Percentiles rank a stretch among this genome's conserved stretches.
These are phyloP conservation scores for Aspergillus sp. DNA, from an alignment of 2,329 filamentous ascomycete species.

Conservation along the genomic window DNA sequence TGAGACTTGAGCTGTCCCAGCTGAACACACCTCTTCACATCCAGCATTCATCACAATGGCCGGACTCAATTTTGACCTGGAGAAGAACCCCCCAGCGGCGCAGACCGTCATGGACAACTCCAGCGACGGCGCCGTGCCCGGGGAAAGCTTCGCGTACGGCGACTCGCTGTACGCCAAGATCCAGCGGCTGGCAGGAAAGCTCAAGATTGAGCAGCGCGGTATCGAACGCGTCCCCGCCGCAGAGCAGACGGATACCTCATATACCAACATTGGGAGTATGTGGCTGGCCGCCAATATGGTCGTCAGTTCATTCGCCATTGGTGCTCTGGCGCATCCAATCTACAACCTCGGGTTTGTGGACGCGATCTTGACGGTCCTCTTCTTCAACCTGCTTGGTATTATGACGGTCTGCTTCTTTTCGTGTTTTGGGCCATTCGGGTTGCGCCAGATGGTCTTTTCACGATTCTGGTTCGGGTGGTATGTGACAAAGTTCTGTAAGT, in stretches of 20 bases:
- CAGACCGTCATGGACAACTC: conserved; percentile 37
- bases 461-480: conserved; percentile 77
- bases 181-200: conserved; percentile 66
- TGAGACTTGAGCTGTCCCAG: not conserved
- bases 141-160: conserved; percentile 63
- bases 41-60: conserved; percentile 21
- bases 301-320: conserved; percentile 76
- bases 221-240: conserved; percentile 75
- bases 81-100: conserved; percentile 38
- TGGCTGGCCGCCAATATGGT: conserved; percentile 82
- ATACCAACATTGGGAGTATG: conserved; percentile 72
- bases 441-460: conserved; percentile 80
- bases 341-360: conserved; percentile 76
- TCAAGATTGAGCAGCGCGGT: conserved; percentile 73
- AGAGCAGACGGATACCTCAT: conserved; percentile 68
- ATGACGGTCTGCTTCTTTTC: conserved; percentile 77
- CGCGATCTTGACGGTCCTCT: conserved; percentile 71
- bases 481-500: conserved; percentile 68
- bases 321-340: conserved; percentile 68
- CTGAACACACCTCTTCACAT: conserved; percentile 21
- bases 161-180: conserved; percentile 61
- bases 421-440: conserved; percentile 76
- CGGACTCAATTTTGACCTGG: conserved; percentile 34
- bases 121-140: conserved; percentile 56
- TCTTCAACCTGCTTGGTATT: conserved; percentile 76